Evolutionary conservation across 1,284 basidiomycete genomes (phyloP).

Genomic region (Leccinum fallax): DNA sequence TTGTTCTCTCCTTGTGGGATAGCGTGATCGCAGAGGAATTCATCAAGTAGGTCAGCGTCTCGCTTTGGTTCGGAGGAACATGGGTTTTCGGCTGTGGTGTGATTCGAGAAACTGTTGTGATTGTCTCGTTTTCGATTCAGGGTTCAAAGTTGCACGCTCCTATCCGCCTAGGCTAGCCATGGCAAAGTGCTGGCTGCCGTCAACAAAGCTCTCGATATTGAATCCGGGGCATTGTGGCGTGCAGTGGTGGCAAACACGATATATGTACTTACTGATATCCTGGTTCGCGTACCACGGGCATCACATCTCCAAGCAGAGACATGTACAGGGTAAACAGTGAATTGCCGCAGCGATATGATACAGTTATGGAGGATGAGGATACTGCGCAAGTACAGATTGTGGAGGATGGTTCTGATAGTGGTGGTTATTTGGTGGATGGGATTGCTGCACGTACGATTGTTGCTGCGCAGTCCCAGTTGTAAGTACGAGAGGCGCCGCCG

Average conservation of each 20-base stretch:
- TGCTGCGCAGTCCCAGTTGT: slow-evolving; percentile 8
- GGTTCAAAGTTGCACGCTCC: neutral
- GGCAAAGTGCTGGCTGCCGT: neutral
- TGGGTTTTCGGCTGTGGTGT: neutral
- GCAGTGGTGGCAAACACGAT: neutral
- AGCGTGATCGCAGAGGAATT: neutral
- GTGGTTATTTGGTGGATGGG: neutral
- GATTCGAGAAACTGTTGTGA: neutral
- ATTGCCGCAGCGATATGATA: neutral
- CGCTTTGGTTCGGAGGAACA: neutral
- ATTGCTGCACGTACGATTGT: slow-evolving; percentile 11
- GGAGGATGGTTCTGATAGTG: slow-evolving; percentile 4
- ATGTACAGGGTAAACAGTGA: slow-evolving; percentile 4
- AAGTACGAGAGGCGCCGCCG: slow-evolving; percentile 20
- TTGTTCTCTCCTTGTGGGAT: neutral
- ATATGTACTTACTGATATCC: neutral
- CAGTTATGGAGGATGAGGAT: slow-evolving; percentile 19
- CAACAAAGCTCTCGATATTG: neutral
- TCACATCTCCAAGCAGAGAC: neutral
- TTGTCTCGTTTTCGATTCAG: neutral
- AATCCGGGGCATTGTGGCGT: neutral
- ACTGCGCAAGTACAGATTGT: slow-evolving; percentile 16
- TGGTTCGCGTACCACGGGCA: neutral
- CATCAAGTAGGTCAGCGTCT: fast-evolving
- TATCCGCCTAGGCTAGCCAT: neutral